Evolutionary conservation across 768 basidiomycete genomes (phyloP), one percentile per base, ranked within the genome.

Genomic region (Leccinellum rugosiceps): DNA sequence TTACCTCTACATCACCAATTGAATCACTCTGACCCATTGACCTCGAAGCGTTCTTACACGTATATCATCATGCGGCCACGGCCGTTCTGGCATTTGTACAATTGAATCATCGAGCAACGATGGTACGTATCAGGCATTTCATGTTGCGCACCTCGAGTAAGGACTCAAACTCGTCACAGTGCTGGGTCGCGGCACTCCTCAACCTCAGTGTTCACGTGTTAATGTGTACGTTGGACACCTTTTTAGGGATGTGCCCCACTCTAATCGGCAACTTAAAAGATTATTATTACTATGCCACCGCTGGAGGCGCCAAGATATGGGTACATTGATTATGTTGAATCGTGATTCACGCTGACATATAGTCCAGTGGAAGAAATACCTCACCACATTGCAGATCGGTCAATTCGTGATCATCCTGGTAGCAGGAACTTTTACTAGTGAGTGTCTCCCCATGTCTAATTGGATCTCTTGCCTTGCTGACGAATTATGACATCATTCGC

Each of bases 261-360:
- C 50, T 61, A 32, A 50, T 13, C 19, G 34, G 49, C 51, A 43
- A 19, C 48, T 25, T 19, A 11, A 68, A n/a, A 94, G 93, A 98
- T 78, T 98, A 97, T 76, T 98, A 98, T 76, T 98, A 98, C 77
- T 97, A 88, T 72, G 93, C 93, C 25, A 92, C 94, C 43, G 93
- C 95, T 55, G 94, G 94, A 1, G 66, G 66, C 21, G 58, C 59
- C 9, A 66, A 55, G 44, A 1, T 60, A 50, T 66, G 65, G 65
- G 64, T 66, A 51, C 13, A 3, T 21, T 13, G 2, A 15, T 21
- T 31, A 28, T 30, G 38, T 38, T 4, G 38, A 3, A 45, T 19
- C 23, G 6, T 44, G 3, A 25, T 15, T 53, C 23, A 58, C 31
- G 38, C 23, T 32, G 21, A 4, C 19, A n/a, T n/a, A 2, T 17